Evolutionary conservation across 2,329 filamentous ascomycete genomes (phyloP).

Genomic region (Alternaria infectoria): DNA sequence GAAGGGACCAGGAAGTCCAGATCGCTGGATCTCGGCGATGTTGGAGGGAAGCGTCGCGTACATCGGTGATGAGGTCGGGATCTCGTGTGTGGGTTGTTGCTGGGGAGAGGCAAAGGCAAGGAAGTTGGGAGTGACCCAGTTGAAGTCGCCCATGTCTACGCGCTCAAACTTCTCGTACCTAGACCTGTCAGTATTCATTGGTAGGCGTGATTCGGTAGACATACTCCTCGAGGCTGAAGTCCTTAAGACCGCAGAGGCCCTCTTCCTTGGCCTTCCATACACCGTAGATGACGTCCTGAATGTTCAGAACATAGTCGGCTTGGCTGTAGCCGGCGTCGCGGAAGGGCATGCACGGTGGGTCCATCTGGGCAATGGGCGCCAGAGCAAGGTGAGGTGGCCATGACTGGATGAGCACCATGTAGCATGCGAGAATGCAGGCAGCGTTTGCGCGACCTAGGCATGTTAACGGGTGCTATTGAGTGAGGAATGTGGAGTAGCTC

Average conservation of each 20-base stretch:
- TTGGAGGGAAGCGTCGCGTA: conserved; percentile 78
- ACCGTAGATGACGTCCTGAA: conserved; percentile 97
- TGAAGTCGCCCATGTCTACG: conserved; percentile 99
- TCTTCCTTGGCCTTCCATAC: conserved; percentile 99
- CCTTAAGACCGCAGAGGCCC: conserved; percentile 85
- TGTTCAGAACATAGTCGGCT: conserved; percentile 92
- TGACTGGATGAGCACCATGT: conserved; percentile 97
- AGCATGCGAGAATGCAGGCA: conserved; percentile 92
- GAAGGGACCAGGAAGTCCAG: conserved; percentile 81
- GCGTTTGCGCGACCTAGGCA: conserved; percentile 82
- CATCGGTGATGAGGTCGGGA: conserved; percentile 73
- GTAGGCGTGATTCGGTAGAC: conserved; percentile 28
- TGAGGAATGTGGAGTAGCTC: conserved; percentile 45
- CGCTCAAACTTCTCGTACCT: conserved; percentile 92
- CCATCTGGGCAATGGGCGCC: conserved; percentile 93
- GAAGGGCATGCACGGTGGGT: conserved; percentile 98
- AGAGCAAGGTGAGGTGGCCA: conserved; percentile 97
- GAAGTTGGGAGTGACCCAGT: conserved; percentile 96
- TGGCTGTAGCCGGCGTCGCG: conserved; percentile 98
- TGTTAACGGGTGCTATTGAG: conserved; percentile 23
- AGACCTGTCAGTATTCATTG: conserved; percentile 22
- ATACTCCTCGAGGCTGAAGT: conserved; percentile 91
- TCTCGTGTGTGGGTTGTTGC: conserved; percentile 74
- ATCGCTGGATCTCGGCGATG: conserved; percentile 72
- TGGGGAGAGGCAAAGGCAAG: conserved; percentile 96